Evolutionary conservation across 2,329 filamentous ascomycete species (phyloP).

Genomic region (Hypoxylon sp.): DNA sequence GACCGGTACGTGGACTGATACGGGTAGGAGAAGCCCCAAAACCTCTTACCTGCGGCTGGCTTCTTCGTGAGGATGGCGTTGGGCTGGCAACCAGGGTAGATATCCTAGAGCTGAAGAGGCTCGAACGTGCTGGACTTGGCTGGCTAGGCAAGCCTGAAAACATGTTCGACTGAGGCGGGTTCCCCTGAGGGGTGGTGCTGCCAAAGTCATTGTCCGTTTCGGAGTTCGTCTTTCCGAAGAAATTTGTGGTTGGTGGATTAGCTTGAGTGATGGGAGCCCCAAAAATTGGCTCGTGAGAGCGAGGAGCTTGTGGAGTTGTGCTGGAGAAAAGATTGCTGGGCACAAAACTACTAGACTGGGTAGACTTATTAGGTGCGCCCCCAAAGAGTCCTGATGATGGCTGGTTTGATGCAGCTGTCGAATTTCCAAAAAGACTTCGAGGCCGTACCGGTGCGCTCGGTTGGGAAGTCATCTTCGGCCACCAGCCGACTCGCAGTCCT

Average conservation of each 20-base stretch:
- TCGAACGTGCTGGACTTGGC: slow-evolving; percentile 1
- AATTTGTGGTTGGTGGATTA: not conserved
- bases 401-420: not conserved
- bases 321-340: not conserved
- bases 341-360: not conserved
- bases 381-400: not conserved
- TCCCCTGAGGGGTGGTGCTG: not conserved
- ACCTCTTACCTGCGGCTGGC: not conserved
- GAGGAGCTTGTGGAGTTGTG: slow-evolving; percentile 8
- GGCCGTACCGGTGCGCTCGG: slow-evolving; percentile 1
- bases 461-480: slow-evolving; percentile 20
- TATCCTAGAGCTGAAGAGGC: slow-evolving; percentile 7
- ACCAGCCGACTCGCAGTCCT: not conserved
- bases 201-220: slow-evolving; percentile 1
- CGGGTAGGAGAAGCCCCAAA: not conserved
- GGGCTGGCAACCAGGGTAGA: slow-evolving; percentile 9
- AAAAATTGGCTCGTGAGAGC: not conserved
- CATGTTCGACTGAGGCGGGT: not conserved
- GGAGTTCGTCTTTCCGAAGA: not conserved
- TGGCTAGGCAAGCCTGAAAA: not conserved
- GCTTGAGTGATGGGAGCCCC: slow-evolving; percentile 15
- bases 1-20: not conserved
- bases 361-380: not conserved
- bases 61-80: slow-evolving; percentile 16
- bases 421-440: slow-evolving; percentile 8